A percentile compares a stretch with the other conserved stretches of the same genome.
Evolutionary conservation across 73 alveolate species (phyloP).

Genomic region (Tetrahymena borealis): DNA sequence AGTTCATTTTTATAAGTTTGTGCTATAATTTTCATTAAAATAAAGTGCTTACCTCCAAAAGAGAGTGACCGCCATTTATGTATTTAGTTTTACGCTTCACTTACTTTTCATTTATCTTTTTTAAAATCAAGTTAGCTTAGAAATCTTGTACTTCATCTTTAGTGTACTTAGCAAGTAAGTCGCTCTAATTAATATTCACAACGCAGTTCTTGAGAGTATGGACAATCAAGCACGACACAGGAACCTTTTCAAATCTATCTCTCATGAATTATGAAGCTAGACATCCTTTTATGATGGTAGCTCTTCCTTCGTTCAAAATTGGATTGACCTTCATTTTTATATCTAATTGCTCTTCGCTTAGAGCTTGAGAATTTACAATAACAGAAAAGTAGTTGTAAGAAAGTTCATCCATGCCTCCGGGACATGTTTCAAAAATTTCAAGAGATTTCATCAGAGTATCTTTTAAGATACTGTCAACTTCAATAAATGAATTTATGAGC

Average conservation of each 20-base stretch:
- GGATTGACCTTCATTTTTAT: conserved; percentile 7
- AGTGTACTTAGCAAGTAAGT: neutral
- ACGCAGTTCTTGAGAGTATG: conserved; percentile 29
- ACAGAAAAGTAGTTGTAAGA: conserved; percentile 18
- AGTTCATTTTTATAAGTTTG: neutral
- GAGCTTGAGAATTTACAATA: conserved; percentile 7
- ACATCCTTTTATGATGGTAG: conserved; percentile 18
- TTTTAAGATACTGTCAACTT: conserved; percentile 20
- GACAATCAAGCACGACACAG: neutral
- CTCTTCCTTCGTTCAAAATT: conserved; percentile 21
- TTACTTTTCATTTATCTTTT: neutral
- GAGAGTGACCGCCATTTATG: neutral
- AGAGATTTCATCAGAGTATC: conserved; percentile 29
- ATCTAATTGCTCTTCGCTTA: conserved; percentile 2
- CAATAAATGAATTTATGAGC: conserved; percentile 19
- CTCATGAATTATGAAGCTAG: neutral
- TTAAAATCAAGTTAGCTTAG: neutral
- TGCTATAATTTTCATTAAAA: neutral
- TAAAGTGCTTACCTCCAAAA: neutral
- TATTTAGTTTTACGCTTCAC: neutral
- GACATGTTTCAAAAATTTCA: conserved; percentile 41
- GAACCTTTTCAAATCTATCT: neutral
- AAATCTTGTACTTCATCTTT: neutral
- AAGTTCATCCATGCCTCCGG: conserved; percentile 35
- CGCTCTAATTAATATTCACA: conserved; percentile 1